A percentile compares a stretch with the other conserved stretches of the same genome.
These are phyloP conservation scores for Ganoderma resinaceum DNA, from an alignment of 1,284 basidiomycete genomes.

Conservation along the genomic window DNA sequence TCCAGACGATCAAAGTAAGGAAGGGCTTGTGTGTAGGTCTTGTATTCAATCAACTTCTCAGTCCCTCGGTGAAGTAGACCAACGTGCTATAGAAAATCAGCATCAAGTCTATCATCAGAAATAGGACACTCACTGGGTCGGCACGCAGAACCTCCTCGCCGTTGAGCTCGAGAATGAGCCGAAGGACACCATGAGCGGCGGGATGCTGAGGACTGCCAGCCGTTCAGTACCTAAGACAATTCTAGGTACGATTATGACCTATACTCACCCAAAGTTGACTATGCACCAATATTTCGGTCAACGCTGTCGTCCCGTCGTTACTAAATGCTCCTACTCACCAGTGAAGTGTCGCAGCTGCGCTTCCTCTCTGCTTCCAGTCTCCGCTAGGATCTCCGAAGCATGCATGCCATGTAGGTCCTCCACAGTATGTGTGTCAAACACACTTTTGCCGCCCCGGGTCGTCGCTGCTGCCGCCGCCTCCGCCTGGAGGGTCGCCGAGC, in stretches of 20 bases:
- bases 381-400: constrained; percentile 80
- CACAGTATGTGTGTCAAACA: constrained; percentile 73
- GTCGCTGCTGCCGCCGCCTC: constrained; percentile 36
- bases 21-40: constrained; percentile 98
- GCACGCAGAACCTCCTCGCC: constrained; percentile 94
- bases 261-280: constrained; percentile 89
- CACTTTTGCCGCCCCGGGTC: constrained; percentile 48
- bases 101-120: constrained; percentile 4
- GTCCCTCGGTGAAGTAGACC: constrained; percentile 97
- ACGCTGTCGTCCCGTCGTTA: neutral
- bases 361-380: constrained; percentile 76
- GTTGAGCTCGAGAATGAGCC: constrained; percentile 97
- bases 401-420: constrained; percentile 83
- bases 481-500: constrained; percentile 33
- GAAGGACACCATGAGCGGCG: constrained; percentile 97
- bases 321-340: constrained; percentile 56
- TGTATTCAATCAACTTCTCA: constrained; percentile 99
- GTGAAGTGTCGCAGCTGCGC: constrained; percentile 93
- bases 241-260: neutral
- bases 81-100: constrained; percentile 72
- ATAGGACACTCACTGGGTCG: constrained; percentile 74
- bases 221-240: constrained; percentile 1
- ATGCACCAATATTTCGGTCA: constrained; percentile 19
- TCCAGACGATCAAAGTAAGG: constrained; percentile 99
- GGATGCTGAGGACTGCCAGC: constrained; percentile 89